Evolutionary conservation across 164 flowering plant genomes (phyloP).

Genomic region (Stephania yunnanensis): DNA sequence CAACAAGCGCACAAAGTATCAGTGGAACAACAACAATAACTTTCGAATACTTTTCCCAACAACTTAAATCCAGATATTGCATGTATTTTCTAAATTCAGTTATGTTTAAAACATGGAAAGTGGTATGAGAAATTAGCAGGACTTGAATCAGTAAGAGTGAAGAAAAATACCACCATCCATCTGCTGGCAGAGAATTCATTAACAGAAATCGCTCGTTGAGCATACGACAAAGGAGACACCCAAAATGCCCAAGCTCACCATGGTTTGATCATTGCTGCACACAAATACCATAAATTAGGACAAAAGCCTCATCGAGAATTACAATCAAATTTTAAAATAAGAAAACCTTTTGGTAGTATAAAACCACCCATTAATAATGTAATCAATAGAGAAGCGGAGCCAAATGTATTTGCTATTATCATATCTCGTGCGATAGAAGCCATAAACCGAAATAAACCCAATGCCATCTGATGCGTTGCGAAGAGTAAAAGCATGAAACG

Average conservation of each 20-base stretch:
- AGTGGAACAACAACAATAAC: neutral
- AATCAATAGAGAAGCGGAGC: constrained; percentile 51
- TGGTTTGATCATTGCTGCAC: constrained; percentile 53
- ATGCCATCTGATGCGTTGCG: constrained; percentile 78
- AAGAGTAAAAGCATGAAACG: constrained; percentile 63
- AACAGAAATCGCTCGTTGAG: constrained; percentile 71
- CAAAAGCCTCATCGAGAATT: neutral
- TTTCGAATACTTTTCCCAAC: neutral
- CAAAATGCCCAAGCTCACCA: constrained; percentile 92
- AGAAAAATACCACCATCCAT: constrained; percentile 58
- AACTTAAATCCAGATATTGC: neutral
- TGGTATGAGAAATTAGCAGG: neutral
- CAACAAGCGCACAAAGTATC: neutral
- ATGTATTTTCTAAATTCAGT: neutral
- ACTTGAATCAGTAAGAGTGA: neutral
- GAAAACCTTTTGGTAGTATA: constrained; percentile 68
- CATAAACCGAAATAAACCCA: constrained; percentile 72
- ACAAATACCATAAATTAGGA: neutral
- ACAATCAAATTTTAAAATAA: neutral
- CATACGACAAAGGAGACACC: constrained; percentile 88
- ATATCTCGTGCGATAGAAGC: constrained; percentile 68
- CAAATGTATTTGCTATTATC: constrained; percentile 72
- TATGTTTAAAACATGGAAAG: neutral
- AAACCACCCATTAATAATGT: constrained; percentile 77
- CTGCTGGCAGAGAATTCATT: constrained; percentile 78